Conservation (phyloP, 1,284 basidiomycete genomes). For the Calocybe gambosa region DNA sequence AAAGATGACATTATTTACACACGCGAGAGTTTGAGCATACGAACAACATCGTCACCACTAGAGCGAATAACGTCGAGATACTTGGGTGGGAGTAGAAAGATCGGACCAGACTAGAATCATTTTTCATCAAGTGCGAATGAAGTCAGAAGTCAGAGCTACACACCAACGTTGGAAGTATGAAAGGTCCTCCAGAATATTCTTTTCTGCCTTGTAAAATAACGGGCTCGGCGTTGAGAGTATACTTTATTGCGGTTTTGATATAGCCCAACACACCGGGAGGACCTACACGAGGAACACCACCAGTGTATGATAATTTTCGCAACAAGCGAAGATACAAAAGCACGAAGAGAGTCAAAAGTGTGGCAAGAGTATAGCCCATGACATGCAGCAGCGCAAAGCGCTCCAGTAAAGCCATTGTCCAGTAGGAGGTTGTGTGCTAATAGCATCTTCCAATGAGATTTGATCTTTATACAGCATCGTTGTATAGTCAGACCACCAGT, state of each 20-base stretch:
- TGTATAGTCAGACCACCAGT: too few species aligned
- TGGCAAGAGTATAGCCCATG: background rate
- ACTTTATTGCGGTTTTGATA: slow-evolving; percentile 25
- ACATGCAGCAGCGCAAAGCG: background rate
- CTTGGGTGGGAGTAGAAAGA: slow-evolving; percentile 29
- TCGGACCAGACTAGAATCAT: slow-evolving; percentile 22
- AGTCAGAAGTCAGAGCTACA: background rate
- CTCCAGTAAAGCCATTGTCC: background rate
- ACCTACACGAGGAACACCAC: slow-evolving; percentile 26
- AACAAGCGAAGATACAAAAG: slow-evolving; percentile 22
- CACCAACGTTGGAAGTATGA: slow-evolving; percentile 28
- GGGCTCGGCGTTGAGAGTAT: slow-evolving; percentile 23
- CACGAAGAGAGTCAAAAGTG: slow-evolving; percentile 6
- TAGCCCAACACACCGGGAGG: slow-evolving; percentile 26
- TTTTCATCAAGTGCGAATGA: background rate
- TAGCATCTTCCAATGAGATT: background rate
- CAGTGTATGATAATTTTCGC: slow-evolving; percentile 22
- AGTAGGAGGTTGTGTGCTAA: background rate
- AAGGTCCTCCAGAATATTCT: slow-evolving; percentile 23
- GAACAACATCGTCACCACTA: slow-evolving; percentile 29
- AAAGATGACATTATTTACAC: background rate
- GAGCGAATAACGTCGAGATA: slow-evolving; percentile 27
- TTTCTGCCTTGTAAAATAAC: slow-evolving; percentile 24
- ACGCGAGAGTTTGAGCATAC: slow-evolving; percentile 4
- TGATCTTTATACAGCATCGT: background rate